A percentile compares a stretch with the other conserved stretches of the same genome.
phyloP scores from a whole-genome alignment of 441 rosid genomes.

The Populus hybrid region DNA sequence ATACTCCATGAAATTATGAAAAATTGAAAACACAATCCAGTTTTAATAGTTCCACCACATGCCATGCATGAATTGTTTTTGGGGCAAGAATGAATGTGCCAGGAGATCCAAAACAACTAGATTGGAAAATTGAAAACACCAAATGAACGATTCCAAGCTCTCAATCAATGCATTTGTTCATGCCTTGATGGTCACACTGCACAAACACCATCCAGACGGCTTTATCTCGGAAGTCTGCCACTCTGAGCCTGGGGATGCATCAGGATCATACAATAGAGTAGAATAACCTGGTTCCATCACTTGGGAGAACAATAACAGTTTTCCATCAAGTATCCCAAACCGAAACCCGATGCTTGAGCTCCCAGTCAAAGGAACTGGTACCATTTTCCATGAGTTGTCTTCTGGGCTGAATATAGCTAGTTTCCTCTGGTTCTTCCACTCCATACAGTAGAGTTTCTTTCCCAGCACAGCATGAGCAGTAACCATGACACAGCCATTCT shows the following conservation, averaged over 20 bases:
- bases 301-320: conserved; percentile 67
- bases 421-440: conserved; percentile 95
- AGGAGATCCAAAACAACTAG: neutral
- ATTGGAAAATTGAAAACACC: neutral
- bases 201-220: conserved; percentile 73
- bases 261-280: conserved; percentile 74
- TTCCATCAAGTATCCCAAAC: conserved; percentile 74
- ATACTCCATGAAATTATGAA: neutral
- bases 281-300: conserved; percentile 52
- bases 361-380: conserved; percentile 78
- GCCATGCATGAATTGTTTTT: neutral
- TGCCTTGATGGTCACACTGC: conserved; percentile 80
- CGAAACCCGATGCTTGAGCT: conserved; percentile 74
- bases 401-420: conserved; percentile 65
- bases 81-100: neutral
- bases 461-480: conserved; percentile 88
- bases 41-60: neutral
- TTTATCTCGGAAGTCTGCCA: conserved; percentile 76
- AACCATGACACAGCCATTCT: conserved; percentile 92
- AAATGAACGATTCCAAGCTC: neutral
- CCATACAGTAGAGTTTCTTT: conserved; percentile 80
- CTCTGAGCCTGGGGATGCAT: conserved; percentile 63
- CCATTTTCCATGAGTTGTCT: conserved; percentile 82
- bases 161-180: conserved; percentile 16
- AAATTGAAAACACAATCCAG: neutral